These are phyloP conservation scores for Chenopodium berlandieri DNA, from an alignment of 148 eudicot genomes.

Conservation along the genomic window DNA sequence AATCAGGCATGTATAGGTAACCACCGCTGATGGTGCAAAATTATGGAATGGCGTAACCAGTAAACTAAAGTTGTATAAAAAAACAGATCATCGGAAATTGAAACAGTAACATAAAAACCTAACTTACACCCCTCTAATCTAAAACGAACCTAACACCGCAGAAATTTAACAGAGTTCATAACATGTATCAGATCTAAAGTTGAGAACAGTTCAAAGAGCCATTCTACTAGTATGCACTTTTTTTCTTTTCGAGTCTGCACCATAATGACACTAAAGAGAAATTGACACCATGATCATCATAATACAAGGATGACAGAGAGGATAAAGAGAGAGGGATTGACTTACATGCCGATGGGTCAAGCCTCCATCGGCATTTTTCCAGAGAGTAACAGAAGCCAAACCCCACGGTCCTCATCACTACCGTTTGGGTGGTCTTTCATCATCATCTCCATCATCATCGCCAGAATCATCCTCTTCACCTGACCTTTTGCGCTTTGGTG, in stretches of 20 bases:
- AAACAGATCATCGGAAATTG: background rate
- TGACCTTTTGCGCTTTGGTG: slow-evolving; percentile 74
- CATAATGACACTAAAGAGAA: slow-evolving; percentile 8
- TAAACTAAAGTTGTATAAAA: background rate
- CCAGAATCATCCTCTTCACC: slow-evolving; percentile 64
- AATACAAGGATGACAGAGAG: slow-evolving; percentile 19
- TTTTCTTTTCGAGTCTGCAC: background rate
- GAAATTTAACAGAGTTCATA: slow-evolving; percentile 7
- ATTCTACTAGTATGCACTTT: slow-evolving; percentile 13
- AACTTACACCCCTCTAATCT: slow-evolving; percentile 10
- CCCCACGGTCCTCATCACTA: slow-evolving; percentile 22
- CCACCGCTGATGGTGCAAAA: background rate
- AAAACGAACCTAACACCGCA: background rate
- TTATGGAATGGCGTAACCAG: background rate
- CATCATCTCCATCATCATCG: slow-evolving; percentile 60
- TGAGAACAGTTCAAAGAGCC: background rate
- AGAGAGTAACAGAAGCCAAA: background rate
- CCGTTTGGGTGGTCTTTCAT: slow-evolving; percentile 79
- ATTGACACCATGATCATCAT: slow-evolving; percentile 10
- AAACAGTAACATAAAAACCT: background rate
- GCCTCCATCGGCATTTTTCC: slow-evolving; percentile 17
- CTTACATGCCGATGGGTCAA: slow-evolving; percentile 26
- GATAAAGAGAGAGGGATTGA: slow-evolving; percentile 22
- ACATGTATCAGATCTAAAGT: slow-evolving; percentile 11
- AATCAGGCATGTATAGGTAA: background rate